Base-by-base conservation (phyloP, 257 asterid genomes). In the Agastache rugosa region DNA sequence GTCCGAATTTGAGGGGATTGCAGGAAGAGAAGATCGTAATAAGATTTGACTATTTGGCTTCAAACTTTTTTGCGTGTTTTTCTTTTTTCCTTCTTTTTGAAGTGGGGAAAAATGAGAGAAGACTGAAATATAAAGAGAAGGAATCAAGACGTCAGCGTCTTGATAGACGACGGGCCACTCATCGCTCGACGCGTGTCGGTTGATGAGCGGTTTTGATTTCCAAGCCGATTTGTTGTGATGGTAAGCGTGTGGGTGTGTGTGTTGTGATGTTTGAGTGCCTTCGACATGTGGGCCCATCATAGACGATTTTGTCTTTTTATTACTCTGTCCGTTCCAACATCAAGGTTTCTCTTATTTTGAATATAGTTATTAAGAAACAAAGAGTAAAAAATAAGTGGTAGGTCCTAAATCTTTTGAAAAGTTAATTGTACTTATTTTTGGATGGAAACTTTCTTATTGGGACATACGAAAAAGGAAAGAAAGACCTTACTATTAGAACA, bases 211-310 rank as follows among this genome's bases (percentile, higher is more conserved):
- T 39, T 74, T 1, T 20, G 81, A 83, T 81, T 78, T 76, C 80
- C 84, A 78, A 67, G 84, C 84, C 75, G 74, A 35, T 35, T 44
- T 51, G 77, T 19, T 72, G 22, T 39, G 58, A 34, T 54, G 60
- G 62, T 74, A 37, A 79, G 83, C 79, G 79, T 79, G 84, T 76
- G 80, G 82, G 88, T 64, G 83, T 47, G 27, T 4, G 75, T 51
- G 76, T 15, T 56, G 55, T 63, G 79, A 66, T 41, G n/a, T 68
- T 82, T 78, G 78, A 76, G 84, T 72, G 78, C 64, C 20, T 55
- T 77, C 68, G 31, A 48, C 76, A 39, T 56, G 56, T 7, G 75
- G 83, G 86, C 34, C 76, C 87, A 66, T 3, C 11, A 37, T 67
- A 67, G 48, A 50, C 64, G 35, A 58, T 60, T 62, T 4, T 71